Evolutionary conservation across 805 yeast species (phyloP).

Genomic region (Saturnispora zaruensis): DNA sequence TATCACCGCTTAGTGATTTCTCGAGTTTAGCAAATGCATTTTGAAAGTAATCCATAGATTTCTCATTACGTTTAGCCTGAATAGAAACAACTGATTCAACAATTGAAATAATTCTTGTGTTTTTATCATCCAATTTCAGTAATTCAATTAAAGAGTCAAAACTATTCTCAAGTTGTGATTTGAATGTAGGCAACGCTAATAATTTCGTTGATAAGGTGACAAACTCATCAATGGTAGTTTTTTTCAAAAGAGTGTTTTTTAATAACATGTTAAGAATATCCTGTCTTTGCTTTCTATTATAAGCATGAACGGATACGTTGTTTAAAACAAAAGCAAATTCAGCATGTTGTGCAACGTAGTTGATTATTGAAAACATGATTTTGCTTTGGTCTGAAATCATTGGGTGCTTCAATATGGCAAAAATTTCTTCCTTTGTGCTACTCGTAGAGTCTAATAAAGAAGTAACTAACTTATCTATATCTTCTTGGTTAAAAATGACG

Average conservation of each 20-base stretch:
- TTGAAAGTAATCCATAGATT: slow-evolving; percentile 17
- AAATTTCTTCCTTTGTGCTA: slow-evolving; percentile 14
- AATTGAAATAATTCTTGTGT: slow-evolving; percentile 20
- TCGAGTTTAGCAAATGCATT: slow-evolving; percentile 6
- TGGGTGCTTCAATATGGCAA: slow-evolving; percentile 28
- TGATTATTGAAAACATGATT: slow-evolving; percentile 25
- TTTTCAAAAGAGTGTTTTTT: slow-evolving; percentile 5
- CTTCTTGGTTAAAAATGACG: slow-evolving; percentile 24
- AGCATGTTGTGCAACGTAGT: slow-evolving; percentile 2
- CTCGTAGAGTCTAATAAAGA: slow-evolving; percentile 22
- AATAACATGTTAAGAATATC: slow-evolving; percentile 21
- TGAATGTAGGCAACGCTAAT: slow-evolving; percentile 44
- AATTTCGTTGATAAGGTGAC: slow-evolving; percentile 25
- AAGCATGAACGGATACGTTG: slow-evolving; percentile 44
- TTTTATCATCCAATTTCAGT: slow-evolving; percentile 3
- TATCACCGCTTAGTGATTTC: background rate
- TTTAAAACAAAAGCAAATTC: slow-evolving; percentile 1
- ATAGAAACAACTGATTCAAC: slow-evolving; percentile 33
- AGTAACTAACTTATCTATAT: slow-evolving; percentile 25
- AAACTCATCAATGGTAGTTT: slow-evolving; percentile 17
- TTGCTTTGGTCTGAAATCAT: slow-evolving; percentile 41
- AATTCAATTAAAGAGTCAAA: slow-evolving; percentile 12
- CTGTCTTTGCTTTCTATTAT: slow-evolving; percentile 29
- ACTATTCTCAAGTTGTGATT: slow-evolving; percentile 39
- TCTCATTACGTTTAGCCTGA: slow-evolving; percentile 31